A percentile compares a stretch with the other conserved stretches of the same genome.
These are phyloP conservation scores for Penicillium samsonianum DNA, from an alignment of 495 filamentous ascomycete species.

Conservation along the genomic window DNA sequence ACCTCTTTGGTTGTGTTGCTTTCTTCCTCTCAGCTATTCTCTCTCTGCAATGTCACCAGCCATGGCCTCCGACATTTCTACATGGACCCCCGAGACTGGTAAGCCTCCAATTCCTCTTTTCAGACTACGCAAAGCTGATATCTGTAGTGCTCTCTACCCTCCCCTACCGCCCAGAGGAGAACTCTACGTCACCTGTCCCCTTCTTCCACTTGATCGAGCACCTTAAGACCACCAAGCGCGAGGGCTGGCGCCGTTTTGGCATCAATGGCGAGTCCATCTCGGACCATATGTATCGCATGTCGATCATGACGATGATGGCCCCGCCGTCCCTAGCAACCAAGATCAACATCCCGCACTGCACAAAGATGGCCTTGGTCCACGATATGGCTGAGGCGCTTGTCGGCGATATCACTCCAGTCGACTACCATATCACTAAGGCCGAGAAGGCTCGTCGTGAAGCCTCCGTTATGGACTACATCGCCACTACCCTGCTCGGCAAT, in stretches of 20 bases:
- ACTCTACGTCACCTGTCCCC: slow-evolving; percentile 72
- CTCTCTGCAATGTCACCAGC: slow-evolving; percentile 11
- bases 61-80: slow-evolving; percentile 31
- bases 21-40: slow-evolving; percentile 18
- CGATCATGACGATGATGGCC: slow-evolving; percentile 92
- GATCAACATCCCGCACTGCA: slow-evolving; percentile 80
- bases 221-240: slow-evolving; percentile 91
- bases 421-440: slow-evolving; percentile 53
- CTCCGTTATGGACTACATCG: slow-evolving; percentile 87
- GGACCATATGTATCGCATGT: slow-evolving; percentile 99
- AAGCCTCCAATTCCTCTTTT: neutral
- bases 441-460: slow-evolving; percentile 89
- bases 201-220: slow-evolving; percentile 94
- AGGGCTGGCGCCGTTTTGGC: slow-evolving; percentile 89
- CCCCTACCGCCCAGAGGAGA: slow-evolving; percentile 53
- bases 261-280: slow-evolving; percentile 84
- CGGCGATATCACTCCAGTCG: slow-evolving; percentile 92
- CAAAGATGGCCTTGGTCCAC: slow-evolving; percentile 90
- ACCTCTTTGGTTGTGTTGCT: slow-evolving; percentile 4
- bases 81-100: slow-evolving; percentile 28
- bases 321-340: slow-evolving; percentile 67
- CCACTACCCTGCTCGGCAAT: slow-evolving; percentile 66
- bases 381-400: slow-evolving; percentile 97
- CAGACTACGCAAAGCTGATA: slow-evolving; percentile 7
- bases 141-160: slow-evolving; percentile 49